Evolutionary conservation across 768 basidiomycete genomes (phyloP), one percentile per base, ranked within the genome.

Genomic region (Lactifluus volemus): DNA sequence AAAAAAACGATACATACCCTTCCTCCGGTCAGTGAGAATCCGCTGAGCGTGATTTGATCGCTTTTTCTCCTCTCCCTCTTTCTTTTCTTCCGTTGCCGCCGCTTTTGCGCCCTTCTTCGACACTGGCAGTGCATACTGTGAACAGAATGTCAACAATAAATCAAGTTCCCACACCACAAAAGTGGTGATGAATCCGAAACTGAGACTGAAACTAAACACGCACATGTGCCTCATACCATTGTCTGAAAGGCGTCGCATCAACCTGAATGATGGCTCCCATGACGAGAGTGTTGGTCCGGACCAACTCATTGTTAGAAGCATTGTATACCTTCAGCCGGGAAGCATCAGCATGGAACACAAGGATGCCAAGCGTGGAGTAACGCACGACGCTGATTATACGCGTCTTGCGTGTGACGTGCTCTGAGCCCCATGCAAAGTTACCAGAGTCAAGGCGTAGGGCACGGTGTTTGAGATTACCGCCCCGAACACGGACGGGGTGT

Each of bases 191-290:
- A 12, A 50, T 44, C 45, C 54, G 55, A 21, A 51, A 44, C 54
- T 29, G 55, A 21, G 50, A 44, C 54, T 29, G 21, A 17, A 14
- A 32, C 14, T 29, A 53, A 17, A 32, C 9, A 85, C 93, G 69
- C 75, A 95, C 93, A 78, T 98, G 95, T 44, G 92, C 79, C 79
- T 99, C 97, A 73, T 98, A 99, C 95, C 95, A 98, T 79, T 98
- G 95, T 68, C 95, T 86, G 91, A 98, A 99, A 65, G 97, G 97
- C 36, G 96, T 86, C 65, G 97, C 96, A 79, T 99, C 97, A 71
- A 99, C 76, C 75, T 98, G 95, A 76, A 99, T 91, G 78, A 99
- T 89, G 67, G 89, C 89, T 64, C 88, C 81, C 82, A 96, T 98
- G 73, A 99, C 97, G 60, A 99, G 86, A 58, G 97, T 99, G 81